Percentiles rank a stretch among this genome's conserved stretches.
phyloP scores from a whole-genome alignment of 257 asterid genomes.

The Avicennia marina region DNA sequence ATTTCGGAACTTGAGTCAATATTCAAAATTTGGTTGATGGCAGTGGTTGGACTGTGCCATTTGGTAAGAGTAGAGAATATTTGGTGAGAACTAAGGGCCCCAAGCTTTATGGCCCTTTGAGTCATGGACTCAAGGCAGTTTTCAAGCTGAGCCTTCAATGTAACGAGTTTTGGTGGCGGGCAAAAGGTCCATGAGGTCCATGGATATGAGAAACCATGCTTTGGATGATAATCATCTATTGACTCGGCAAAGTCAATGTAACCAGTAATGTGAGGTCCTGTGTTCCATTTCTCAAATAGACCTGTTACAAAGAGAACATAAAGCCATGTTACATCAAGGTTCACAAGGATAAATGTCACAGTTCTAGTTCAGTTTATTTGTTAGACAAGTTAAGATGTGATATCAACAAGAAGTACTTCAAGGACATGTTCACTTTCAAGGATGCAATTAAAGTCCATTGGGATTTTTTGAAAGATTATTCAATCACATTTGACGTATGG shows the following conservation, averaged over 20 bases:
- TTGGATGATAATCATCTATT: slow-evolving; percentile 74
- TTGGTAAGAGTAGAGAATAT: slow-evolving; percentile 69
- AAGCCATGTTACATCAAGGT: slow-evolving; percentile 12
- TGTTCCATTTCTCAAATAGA: slow-evolving; percentile 76
- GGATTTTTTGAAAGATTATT: no score
- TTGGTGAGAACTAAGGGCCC: slow-evolving; percentile 80
- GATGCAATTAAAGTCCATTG: no score
- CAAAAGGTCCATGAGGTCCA: slow-evolving; percentile 84
- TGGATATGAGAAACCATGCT: slow-evolving; percentile 79
- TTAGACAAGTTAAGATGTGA: neutral
- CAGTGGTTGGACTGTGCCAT: slow-evolving; percentile 82
- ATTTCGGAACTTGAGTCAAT: slow-evolving; percentile 21
- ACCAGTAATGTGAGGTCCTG: slow-evolving; percentile 85
- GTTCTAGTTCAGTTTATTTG: neutral
- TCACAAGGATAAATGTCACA: neutral
- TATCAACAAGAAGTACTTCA: neutral
- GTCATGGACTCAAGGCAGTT: slow-evolving; percentile 74
- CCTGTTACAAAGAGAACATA: slow-evolving; percentile 38
- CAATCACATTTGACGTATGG: no score
- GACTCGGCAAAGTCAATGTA: slow-evolving; percentile 89
- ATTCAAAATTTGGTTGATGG: slow-evolving; percentile 57
- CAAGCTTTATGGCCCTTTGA: slow-evolving; percentile 61
- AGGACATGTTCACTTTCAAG: no score
- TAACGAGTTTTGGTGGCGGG: slow-evolving; percentile 48
- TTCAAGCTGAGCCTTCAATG: slow-evolving; percentile 60